A percentile compares a stretch with the other conserved stretches of the same genome.
Evolutionary conservation across 257 asterid genomes (phyloP).

Genomic region (Echites panduratus): DNA sequence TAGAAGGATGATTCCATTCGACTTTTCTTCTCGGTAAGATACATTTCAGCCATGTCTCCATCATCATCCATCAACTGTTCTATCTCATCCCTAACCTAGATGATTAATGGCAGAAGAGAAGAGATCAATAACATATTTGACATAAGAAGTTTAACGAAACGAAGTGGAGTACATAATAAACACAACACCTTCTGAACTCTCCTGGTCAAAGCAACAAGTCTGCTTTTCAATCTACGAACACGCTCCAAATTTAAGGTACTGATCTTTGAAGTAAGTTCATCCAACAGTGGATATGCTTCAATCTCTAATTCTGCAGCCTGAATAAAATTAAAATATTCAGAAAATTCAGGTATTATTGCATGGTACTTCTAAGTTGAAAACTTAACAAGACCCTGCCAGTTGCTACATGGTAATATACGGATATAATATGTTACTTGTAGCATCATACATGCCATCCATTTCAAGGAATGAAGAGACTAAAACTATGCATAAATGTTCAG

Average conservation of each 20-base stretch:
- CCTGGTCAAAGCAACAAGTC: conserved; percentile 94
- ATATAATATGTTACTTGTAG: not conserved
- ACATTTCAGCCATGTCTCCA: conserved; percentile 99
- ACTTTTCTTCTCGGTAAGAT: conserved; percentile 88
- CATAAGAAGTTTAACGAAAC: conserved; percentile 13
- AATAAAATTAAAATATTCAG: conserved; percentile 17
- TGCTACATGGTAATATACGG: not conserved
- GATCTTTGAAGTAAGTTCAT: conserved; percentile 94
- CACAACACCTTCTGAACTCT: conserved; percentile 87
- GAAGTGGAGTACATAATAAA: conserved; percentile 11
- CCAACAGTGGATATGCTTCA: conserved; percentile 96
- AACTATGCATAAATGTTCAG: not conserved
- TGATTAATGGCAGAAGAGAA: conserved; percentile 16
- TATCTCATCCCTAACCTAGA: conserved; percentile 98
- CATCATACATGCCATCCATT: not conserved
- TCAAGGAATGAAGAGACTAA: not conserved
- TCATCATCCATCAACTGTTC: conserved; percentile 99
- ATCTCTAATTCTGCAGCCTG: conserved; percentile 98
- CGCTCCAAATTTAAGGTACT: conserved; percentile 93
- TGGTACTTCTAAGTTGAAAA: not conserved
- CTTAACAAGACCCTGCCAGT: not conserved
- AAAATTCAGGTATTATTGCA: not conserved
- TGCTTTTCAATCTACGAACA: conserved; percentile 91
- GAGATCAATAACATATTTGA: conserved; percentile 21
- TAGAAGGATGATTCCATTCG: conserved; percentile 69